Conservation (phyloP, 2,329 filamentous ascomycete genomes). For the Daldinia sp. region DNA sequence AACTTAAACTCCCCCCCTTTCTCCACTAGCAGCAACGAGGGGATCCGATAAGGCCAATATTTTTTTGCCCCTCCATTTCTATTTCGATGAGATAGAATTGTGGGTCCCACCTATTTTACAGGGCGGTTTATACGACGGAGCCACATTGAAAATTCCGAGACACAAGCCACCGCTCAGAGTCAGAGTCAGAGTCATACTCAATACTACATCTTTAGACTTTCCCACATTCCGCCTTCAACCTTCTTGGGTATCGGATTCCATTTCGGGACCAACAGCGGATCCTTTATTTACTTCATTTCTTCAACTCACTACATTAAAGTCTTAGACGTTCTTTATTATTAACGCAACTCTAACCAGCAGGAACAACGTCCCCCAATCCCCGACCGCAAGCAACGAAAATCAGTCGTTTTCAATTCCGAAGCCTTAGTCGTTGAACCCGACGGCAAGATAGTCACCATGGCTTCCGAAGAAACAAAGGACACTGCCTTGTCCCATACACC, state of each 20-base stretch:
- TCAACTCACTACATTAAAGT: background rate
- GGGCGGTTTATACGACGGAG: conserved; percentile 16
- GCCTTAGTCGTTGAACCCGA: conserved; percentile 89
- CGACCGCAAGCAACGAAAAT: conserved; percentile 85
- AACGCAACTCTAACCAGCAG: conserved; percentile 45
- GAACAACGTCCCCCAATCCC: conserved; percentile 49
- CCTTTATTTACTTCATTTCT: conserved; percentile 8
- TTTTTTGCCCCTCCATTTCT: conserved; percentile 32
- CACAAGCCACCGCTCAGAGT: conserved; percentile 35
- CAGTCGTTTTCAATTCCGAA: conserved; percentile 91
- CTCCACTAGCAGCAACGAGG: conserved; percentile 26
- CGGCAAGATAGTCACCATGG: conserved; percentile 83
- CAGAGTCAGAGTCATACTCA: conserved; percentile 15
- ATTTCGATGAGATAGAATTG: conserved; percentile 7
- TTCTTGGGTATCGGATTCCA: background rate
- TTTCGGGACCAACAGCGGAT: conserved; percentile 5
- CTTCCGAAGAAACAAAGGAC: conserved; percentile 81
- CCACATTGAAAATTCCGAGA: conserved; percentile 45
- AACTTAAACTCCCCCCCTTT: background rate
- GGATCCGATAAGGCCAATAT: conserved; percentile 25
- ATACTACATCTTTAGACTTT: background rate
- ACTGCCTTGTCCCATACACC: conserved; percentile 84
- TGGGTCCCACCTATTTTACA: no score
- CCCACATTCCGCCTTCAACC: conserved; percentile 16
- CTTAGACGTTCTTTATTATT: conserved; percentile 33